Conservation (phyloP, 345 rosid genomes). For the Streptanthus diversifolius region DNA sequence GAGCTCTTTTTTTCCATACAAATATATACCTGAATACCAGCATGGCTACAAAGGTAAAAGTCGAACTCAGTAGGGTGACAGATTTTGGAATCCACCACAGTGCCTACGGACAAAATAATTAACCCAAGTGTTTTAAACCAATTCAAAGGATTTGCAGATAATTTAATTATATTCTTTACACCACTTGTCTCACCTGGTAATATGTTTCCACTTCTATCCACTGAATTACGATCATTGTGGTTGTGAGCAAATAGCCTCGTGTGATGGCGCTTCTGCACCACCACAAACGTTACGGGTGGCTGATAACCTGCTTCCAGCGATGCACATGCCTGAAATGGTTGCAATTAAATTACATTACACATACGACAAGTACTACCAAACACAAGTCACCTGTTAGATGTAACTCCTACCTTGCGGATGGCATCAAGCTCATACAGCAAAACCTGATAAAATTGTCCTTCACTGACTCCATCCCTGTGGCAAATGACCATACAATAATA, state of each 20-base stretch:
- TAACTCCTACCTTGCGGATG: constrained; percentile 67
- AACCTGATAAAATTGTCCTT: constrained; percentile 97
- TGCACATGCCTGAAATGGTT: constrained; percentile 73
- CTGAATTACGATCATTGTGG: constrained; percentile 63
- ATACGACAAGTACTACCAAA: background rate
- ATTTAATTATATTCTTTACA: background rate
- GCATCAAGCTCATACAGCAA: constrained; percentile 94
- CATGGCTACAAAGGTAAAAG: constrained; percentile 96
- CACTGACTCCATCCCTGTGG: constrained; percentile 94
- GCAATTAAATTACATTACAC: background rate
- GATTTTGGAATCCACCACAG: constrained; percentile 96
- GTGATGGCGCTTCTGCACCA: constrained; percentile 99
- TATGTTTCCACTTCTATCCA: constrained; percentile 91
- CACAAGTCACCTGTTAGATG: background rate
- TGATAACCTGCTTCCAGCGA: constrained; percentile 96
- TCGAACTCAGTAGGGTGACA: constrained; percentile 98
- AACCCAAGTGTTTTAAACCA: background rate
- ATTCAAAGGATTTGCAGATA: background rate
- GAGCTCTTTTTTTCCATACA: background rate
- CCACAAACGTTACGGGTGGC: constrained; percentile 98
- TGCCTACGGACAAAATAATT: constrained; percentile 46
- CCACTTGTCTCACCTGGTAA: constrained; percentile 58
- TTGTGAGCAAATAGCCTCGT: constrained; percentile 91
- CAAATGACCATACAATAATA: background rate
- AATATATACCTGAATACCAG: constrained; percentile 79